Percentiles rank a stretch among this genome's conserved stretches.
Conservation (phyloP, 2,329 filamentous ascomycete genomes). For the Balansia obtecta region DNA sequence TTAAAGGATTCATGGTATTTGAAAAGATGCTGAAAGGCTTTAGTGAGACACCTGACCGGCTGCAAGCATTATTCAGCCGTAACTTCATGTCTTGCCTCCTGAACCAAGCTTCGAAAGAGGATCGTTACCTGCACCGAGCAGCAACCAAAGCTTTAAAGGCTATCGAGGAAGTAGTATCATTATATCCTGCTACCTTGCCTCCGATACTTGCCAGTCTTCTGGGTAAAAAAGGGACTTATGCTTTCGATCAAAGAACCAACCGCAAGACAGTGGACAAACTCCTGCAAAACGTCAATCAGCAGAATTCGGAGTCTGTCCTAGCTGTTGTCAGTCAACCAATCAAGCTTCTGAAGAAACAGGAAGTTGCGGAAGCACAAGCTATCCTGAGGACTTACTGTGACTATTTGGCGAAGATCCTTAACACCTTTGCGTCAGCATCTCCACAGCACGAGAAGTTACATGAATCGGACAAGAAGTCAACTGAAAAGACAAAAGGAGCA, state of each 20-base stretch:
- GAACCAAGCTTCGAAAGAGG: slow-evolving; percentile 68
- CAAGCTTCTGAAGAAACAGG: slow-evolving; percentile 14
- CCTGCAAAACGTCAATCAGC: slow-evolving; percentile 44
- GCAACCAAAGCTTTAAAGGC: slow-evolving; percentile 65
- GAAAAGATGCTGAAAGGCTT: slow-evolving; percentile 55
- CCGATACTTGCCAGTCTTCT: slow-evolving; percentile 56
- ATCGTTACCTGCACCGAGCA: slow-evolving; percentile 68
- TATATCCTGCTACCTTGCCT: slow-evolving; percentile 45
- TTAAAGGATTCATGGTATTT: slow-evolving; percentile 82
- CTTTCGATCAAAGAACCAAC: slow-evolving; percentile 78
- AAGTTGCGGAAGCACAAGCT: slow-evolving; percentile 16
- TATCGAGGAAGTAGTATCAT: slow-evolving; percentile 52
- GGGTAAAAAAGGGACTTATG: slow-evolving; percentile 55
- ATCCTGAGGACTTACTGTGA: slow-evolving; percentile 37
- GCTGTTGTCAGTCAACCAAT: slow-evolving; percentile 34
- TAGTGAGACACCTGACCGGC: slow-evolving; percentile 32
- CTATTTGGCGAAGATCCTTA: slow-evolving; percentile 41
- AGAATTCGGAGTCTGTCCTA: slow-evolving; percentile 42
- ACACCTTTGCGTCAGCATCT: slow-evolving; percentile 18
- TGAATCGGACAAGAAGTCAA: not conserved
- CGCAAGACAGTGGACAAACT: slow-evolving; percentile 73
- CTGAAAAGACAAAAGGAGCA: slow-evolving; percentile 12
- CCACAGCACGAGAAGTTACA: not conserved
- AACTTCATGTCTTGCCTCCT: slow-evolving; percentile 74
- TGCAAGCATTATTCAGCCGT: slow-evolving; percentile 58